These are phyloP conservation scores for Piper longum DNA, from an alignment of 164 flowering plant species.

Conservation along the genomic window DNA sequence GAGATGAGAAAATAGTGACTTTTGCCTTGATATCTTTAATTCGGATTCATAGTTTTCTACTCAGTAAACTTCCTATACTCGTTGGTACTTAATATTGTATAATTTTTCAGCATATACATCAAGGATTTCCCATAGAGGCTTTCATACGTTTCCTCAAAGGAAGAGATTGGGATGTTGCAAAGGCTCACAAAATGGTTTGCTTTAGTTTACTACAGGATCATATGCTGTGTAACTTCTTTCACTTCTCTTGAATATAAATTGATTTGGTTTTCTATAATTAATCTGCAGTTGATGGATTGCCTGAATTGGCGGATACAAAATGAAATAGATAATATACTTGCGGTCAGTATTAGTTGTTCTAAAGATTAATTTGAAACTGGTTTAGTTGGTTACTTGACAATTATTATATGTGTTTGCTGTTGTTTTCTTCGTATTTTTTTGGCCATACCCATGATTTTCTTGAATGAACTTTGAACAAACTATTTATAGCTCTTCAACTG, in stretches of 20 bases:
- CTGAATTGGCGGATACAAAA: conserved; percentile 76
- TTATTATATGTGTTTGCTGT: too few relatives aligned
- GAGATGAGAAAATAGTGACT: too few relatives aligned
- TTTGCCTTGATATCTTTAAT: not conserved
- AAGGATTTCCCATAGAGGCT: conserved; percentile 55
- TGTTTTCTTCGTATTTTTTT: too few relatives aligned
- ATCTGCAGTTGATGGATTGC: conserved; percentile 64
- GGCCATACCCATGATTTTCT: too few relatives aligned
- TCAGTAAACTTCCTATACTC: too few relatives aligned
- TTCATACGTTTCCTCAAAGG: conserved; percentile 79
- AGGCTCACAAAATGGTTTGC: conserved; percentile 82
- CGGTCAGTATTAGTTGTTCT: conserved; percentile 34
- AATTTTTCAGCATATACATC: conserved; percentile 67
- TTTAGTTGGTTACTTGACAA: too few relatives aligned
- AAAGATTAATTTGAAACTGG: too few relatives aligned
- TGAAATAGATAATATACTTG: conserved; percentile 64
- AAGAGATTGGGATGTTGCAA: conserved; percentile 76
- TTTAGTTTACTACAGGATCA: not conserved
- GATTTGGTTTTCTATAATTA: conserved; percentile 1
- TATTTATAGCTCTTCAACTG: too few relatives aligned
- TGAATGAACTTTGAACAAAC: too few relatives aligned
- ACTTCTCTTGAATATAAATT: not conserved
- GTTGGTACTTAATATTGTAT: not conserved
- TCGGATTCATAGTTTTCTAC: too few relatives aligned
- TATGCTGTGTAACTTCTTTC: not conserved